A percentile compares a stretch with the other conserved stretches of the same genome.
Evolutionary conservation across 1,284 basidiomycete genomes (phyloP).

Genomic region (Sanghuangporus sanghuang): DNA sequence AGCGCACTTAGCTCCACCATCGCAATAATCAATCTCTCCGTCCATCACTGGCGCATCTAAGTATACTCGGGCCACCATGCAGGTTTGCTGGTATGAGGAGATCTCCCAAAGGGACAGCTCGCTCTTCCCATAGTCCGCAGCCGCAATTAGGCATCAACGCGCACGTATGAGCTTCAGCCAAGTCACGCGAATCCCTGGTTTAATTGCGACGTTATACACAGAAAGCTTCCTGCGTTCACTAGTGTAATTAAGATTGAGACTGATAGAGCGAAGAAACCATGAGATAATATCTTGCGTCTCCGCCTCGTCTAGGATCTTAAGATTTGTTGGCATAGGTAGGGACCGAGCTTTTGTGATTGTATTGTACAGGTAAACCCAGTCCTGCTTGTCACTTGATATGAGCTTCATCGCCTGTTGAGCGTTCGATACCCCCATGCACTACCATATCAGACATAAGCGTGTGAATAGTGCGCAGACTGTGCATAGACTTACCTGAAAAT

Average conservation of each 20-base stretch:
- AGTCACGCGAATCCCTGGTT: neutral
- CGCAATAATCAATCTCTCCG: neutral
- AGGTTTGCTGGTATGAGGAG: neutral
- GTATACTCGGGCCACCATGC: neutral
- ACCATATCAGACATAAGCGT: too few species aligned
- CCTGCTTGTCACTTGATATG: neutral
- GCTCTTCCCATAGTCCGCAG: neutral
- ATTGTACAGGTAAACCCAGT: neutral
- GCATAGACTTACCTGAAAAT: too few species aligned
- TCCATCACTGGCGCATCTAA: constrained; percentile 7
- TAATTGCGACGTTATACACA: neutral
- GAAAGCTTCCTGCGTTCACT: neutral
- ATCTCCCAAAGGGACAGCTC: neutral
- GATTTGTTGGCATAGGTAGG: neutral
- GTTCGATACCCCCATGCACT: too few species aligned
- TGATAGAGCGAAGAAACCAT: neutral
- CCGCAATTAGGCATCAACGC: constrained; percentile 6
- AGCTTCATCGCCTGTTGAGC: too few species aligned
- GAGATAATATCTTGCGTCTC: neutral
- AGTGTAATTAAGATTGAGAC: neutral
- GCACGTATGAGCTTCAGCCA: constrained; percentile 4
- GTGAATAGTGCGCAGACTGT: too few species aligned
- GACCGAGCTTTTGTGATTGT: neutral
- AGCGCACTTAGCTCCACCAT: neutral
- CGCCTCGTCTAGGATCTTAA: neutral